Base-by-base conservation (phyloP, 228 moss, liverwort and hornwort species). In the Sphagnum magellanicum region DNA sequence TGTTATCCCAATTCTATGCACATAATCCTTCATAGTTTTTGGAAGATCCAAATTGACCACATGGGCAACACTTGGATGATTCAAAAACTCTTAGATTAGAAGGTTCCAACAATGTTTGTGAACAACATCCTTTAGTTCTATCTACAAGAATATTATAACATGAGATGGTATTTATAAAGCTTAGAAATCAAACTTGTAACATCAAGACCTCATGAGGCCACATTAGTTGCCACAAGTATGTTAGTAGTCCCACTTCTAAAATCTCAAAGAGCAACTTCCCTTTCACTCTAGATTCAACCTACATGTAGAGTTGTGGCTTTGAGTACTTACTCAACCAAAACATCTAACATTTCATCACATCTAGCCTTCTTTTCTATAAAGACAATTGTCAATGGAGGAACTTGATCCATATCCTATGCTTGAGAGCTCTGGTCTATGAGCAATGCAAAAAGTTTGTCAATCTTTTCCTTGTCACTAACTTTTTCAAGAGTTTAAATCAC, bases 301-400 rank as follows among this genome's bases (percentile, higher is more conserved):
- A 93, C 97, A 71, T 97, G 97, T 50, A 97, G 86, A 59, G 97
- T 93, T 17, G 90, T 84, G 50, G 97, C 97, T 74, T 93, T 93
- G 74, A 97, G 65, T 32, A 90, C 97, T 89, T 97, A 93, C 73
- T 93, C 97, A n/a, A 93, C 80, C 79, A 97, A 83, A 14, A 93
- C 93, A 70, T 90, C 89, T 11, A 93, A 84, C 5, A 97, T 93
- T 76, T 97, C 97, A 75, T 97, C 97, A 59, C 97, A 97, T 66
- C 93, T 87, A 17, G 97, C 97, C 90, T 97, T 97, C 6, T 93
- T 91, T 74, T 97, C 97, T 70, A 97, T 93, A 76, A 97, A 97
- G 11, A 93, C 93, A 53, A 97, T 97, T 0, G 97, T 97, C 6
- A 97, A 79, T 46, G 93, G 91, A 49, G 83, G 85, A 17, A 83